Percentiles rank a stretch among this genome's conserved stretches.
phyloP scores from a whole-genome alignment of 345 rosid genomes.

The Hibiscus syriacus region DNA sequence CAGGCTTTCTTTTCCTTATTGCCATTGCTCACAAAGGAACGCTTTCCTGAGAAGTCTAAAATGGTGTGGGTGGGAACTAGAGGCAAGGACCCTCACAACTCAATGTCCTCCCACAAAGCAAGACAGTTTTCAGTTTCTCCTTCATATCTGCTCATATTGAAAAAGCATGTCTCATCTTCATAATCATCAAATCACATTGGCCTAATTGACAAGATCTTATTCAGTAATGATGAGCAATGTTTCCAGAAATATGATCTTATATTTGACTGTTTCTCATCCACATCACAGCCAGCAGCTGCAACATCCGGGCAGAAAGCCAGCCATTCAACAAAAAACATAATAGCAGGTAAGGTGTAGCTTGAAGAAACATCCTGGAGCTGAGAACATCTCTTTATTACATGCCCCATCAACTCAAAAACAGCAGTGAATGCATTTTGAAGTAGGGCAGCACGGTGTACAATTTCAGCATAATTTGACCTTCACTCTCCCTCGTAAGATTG shows the following conservation, averaged over 20 bases:
- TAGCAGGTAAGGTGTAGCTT: constrained; percentile 71
- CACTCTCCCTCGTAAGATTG: constrained; percentile 62
- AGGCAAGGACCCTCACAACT: constrained; percentile 83
- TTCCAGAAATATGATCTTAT: constrained; percentile 65
- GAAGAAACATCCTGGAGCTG: constrained; percentile 65
- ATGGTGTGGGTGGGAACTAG: constrained; percentile 81
- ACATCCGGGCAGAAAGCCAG: constrained; percentile 81
- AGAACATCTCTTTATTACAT: constrained; percentile 48
- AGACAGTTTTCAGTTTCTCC: constrained; percentile 79
- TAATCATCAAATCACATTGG: constrained; percentile 45
- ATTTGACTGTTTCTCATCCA: constrained; percentile 57
- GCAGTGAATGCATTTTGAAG: constrained; percentile 79
- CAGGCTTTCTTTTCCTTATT: constrained; percentile 62
- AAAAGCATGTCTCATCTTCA: constrained; percentile 64
- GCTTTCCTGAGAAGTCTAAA: constrained; percentile 78
- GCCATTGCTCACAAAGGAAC: constrained; percentile 50
- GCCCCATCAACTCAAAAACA: constrained; percentile 70
- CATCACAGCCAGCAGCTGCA: constrained; percentile 46
- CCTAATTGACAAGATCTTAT: constrained; percentile 49
- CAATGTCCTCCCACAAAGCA: constrained; percentile 93
- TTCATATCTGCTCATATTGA: constrained; percentile 81
- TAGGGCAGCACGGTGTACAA: constrained; percentile 82
- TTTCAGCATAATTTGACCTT: constrained; percentile 89
- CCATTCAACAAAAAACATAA: constrained; percentile 88
- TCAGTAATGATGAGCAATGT: constrained; percentile 54